phyloP scores from a whole-genome alignment of 1,139 yeast genomes.

The Geotrichum klebahnii region DNA sequence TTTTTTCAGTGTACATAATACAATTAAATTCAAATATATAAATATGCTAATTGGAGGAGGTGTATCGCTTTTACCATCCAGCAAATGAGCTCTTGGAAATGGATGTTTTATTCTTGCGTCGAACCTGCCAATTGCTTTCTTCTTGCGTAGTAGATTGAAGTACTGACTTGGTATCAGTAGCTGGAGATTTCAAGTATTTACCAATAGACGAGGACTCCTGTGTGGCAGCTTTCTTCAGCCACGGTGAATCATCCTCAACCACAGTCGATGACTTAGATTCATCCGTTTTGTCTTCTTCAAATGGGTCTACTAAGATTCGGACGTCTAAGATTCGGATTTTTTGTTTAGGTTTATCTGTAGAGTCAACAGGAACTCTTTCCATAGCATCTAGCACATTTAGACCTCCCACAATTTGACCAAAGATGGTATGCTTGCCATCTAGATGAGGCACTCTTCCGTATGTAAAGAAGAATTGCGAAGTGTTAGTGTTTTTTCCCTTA shows the following conservation, averaged over 20 bases:
- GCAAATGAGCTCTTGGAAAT: constrained; percentile 29
- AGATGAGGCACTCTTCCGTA: constrained; percentile 69
- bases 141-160: constrained; percentile 6
- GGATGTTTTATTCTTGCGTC: constrained; percentile 24
- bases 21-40: constrained; percentile 1
- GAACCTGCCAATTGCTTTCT: constrained; percentile 20
- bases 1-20: constrained; percentile 16
- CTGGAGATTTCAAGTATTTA: constrained; percentile 13
- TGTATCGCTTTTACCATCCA: constrained; percentile 27
- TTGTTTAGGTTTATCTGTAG: constrained; percentile 37
- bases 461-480: constrained; percentile 76
- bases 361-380: constrained; percentile 45
- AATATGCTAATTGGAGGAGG: neutral
- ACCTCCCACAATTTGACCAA: constrained; percentile 77
- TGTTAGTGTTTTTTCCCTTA: constrained; percentile 56
- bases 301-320: constrained; percentile 73
- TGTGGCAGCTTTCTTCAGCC: constrained; percentile 24
- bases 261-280: constrained; percentile 3
- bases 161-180: neutral
- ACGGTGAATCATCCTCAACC: constrained; percentile 30
- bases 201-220: constrained; percentile 16
- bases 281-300: constrained; percentile 41
- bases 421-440: constrained; percentile 69
- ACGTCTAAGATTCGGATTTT: constrained; percentile 47
- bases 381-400: constrained; percentile 68